Conservation (phyloP, 768 basidiomycete genomes). For the Trametes punicea region DNA sequence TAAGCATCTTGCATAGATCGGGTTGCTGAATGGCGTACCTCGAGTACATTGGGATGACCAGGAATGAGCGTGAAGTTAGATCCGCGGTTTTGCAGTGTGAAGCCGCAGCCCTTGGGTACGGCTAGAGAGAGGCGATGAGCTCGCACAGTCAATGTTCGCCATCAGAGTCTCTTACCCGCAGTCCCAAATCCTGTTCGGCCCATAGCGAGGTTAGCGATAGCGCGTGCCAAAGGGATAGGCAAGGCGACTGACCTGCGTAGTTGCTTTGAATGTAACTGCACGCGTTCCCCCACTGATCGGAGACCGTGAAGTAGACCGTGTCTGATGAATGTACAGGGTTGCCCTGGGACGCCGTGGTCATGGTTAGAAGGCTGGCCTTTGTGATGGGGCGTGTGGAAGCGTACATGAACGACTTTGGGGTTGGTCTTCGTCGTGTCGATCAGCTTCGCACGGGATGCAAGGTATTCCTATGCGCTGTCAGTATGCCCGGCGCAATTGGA, state of each 20-base stretch:
- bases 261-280: slow-evolving; percentile 90
- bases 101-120: slow-evolving; percentile 91
- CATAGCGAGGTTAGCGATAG: neutral
- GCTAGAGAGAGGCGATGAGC: slow-evolving; percentile 41
- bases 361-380: neutral
- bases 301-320: slow-evolving; percentile 91
- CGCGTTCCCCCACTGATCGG: slow-evolving; percentile 86
- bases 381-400: slow-evolving; percentile 22
- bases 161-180: slow-evolving; percentile 46
- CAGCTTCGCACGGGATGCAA: slow-evolving; percentile 72
- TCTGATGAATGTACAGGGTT: slow-evolving; percentile 83
- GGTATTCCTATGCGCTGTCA: slow-evolving; percentile 61
- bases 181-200: slow-evolving; percentile 75
- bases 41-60: slow-evolving; percentile 80
- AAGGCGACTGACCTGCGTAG: slow-evolving; percentile 57
- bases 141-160: neutral
- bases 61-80: slow-evolving; percentile 76
- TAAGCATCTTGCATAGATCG: neutral
- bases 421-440: slow-evolving; percentile 70
- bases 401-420: slow-evolving; percentile 62
- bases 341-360: slow-evolving; percentile 45
- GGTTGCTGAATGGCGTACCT: slow-evolving; percentile 41
- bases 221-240: neutral
- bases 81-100: slow-evolving; percentile 95
- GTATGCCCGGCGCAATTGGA: neutral